A percentile compares a stretch with the other conserved stretches of the same genome.
Conservation (phyloP, 2,329 filamentous ascomycete genomes). For the Fusarium graminum region DNA sequence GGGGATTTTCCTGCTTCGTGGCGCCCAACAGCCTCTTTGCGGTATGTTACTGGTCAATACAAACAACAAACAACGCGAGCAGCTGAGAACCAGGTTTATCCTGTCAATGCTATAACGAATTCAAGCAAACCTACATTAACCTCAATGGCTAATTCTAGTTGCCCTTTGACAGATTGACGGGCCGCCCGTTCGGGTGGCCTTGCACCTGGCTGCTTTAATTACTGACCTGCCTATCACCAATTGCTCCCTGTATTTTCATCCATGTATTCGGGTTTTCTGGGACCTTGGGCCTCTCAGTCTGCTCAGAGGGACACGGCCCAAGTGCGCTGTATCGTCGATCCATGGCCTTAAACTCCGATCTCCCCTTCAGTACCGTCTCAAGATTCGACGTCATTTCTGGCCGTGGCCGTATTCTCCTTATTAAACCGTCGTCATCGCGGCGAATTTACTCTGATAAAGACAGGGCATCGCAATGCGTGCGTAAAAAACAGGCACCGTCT, state of each 20-base stretch:
- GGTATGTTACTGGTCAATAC: conserved; percentile 13
- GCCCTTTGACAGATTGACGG: conserved; percentile 16
- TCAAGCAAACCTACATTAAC: conserved; percentile 24
- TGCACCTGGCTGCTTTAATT: neutral
- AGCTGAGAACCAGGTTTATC: conserved; percentile 25
- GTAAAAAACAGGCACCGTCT: conserved; percentile 14
- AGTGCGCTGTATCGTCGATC: conserved; percentile 46
- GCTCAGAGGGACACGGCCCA: conserved; percentile 20
- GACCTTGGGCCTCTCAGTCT: conserved; percentile 2
- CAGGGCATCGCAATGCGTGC: conserved; percentile 16
- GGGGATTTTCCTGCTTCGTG: conserved; percentile 40
- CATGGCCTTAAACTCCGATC: conserved; percentile 46
- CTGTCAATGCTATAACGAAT: conserved; percentile 20
- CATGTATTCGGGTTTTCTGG: conserved; percentile 17
- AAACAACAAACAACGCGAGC: conserved; percentile 10
- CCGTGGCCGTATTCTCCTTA: conserved; percentile 29
- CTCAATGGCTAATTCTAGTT: conserved; percentile 8
- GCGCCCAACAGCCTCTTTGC: conserved; percentile 22
- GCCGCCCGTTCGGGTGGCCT: neutral
- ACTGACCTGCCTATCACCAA: neutral
- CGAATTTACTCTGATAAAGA: conserved; percentile 26
- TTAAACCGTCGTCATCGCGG: conserved; percentile 42
- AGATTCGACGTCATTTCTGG: conserved; percentile 47
- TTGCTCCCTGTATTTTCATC: conserved; percentile 16
- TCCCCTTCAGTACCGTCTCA: conserved; percentile 33